Conservation (phyloP, 345 rosid genomes). For the Brassica cretica region DNA sequence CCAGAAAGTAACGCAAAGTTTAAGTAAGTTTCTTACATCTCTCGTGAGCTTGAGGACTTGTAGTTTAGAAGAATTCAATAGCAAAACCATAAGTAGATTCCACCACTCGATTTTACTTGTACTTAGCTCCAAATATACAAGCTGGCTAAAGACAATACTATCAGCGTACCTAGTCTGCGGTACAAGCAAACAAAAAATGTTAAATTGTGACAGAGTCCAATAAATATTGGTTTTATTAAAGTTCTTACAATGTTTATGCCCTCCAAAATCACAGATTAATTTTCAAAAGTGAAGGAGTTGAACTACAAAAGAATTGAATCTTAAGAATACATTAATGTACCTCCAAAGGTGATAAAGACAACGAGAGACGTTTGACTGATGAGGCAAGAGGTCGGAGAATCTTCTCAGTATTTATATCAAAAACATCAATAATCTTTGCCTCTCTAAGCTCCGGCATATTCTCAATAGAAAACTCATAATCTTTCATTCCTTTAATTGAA, state of each 20-base stretch:
- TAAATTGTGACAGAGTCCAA: neutral
- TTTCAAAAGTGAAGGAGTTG: neutral
- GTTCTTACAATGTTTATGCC: neutral
- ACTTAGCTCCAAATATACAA: conserved; percentile 17
- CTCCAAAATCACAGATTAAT: neutral
- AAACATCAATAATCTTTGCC: conserved; percentile 19
- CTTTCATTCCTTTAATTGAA: conserved; percentile 8
- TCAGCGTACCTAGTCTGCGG: neutral
- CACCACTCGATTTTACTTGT: conserved; percentile 19
- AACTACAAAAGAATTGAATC: neutral
- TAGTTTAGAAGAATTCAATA: conserved; percentile 4
- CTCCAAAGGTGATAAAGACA: conserved; percentile 22
- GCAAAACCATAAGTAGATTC: conserved; percentile 16
- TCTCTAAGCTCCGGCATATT: conserved; percentile 17
- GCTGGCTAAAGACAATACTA: neutral
- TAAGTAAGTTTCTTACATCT: neutral
- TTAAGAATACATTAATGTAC: conserved; percentile 10
- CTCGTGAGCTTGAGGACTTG: conserved; percentile 22
- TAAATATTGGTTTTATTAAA: neutral
- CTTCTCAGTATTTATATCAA: conserved; percentile 6
- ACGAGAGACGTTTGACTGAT: conserved; percentile 15
- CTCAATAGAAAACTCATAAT: conserved; percentile 22
- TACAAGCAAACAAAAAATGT: neutral
- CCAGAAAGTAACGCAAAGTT: conserved; percentile 2
- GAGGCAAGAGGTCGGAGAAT: conserved; percentile 18